Evolutionary conservation across 805 yeast species (phyloP), one percentile per base, ranked within the genome.

Genomic region (Saturnispora mendoncae): DNA sequence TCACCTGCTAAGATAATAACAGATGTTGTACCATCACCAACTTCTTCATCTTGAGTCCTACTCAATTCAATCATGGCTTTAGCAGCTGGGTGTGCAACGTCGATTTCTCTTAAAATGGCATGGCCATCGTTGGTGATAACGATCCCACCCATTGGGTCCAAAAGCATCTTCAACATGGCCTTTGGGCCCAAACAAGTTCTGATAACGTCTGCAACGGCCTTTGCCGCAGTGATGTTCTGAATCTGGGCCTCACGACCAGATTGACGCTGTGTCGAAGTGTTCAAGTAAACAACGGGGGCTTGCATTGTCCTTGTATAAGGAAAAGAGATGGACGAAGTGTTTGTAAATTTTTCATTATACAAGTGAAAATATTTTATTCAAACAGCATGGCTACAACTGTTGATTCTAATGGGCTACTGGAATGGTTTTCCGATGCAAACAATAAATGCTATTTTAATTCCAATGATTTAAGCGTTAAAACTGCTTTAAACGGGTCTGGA

Each of bases 171-270:
- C 47, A 92, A 75, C 98, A 92, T 92, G 27, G 98, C 98, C 62
- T 90, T 90, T 41, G 99, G 99, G 15, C 99, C 99, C 46, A 92
- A 71, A 72, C 99, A 92, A 20, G 98, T 92, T 62, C 98, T 76
- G 54, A 92, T 86, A 57, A 92, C 90, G 62, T 92, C 98, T 0
- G 97, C 94, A 32, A 90, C 97, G 2, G 98, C 96, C 59, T 92
- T 92, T n/a, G 99, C 99, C 4, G 99, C 98, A 4, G 97, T 86
- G 66, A 92, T 90, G 60, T 92, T 94, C 47, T 96, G 84, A 47
- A 85, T 73, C 66, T 92, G 99, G 2, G 99, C 99, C 62, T 87
- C 87, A 52, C 97, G 86, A 35, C 98, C 98, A 29, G 87, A 79
- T 60, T 92, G 95, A 57, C 98, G 80, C 60, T 86, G 94, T 47